Base-by-base conservation (phyloP, 768 basidiomycete species). In the Mycena vitilis region DNA sequence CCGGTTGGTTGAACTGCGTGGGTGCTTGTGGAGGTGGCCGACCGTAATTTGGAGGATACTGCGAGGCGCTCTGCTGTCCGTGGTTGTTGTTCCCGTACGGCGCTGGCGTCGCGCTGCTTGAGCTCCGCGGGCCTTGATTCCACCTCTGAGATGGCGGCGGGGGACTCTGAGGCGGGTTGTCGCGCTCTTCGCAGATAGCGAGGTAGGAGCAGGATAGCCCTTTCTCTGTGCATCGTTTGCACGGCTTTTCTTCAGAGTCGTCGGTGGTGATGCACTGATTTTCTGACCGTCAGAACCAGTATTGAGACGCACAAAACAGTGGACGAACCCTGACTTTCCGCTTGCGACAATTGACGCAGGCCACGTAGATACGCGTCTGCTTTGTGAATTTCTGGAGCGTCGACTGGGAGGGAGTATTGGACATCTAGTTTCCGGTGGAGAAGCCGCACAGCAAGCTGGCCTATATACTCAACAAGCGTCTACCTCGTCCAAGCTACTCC, bases 101-200 rank as follows among this genome's bases (percentile, higher is more conserved):
- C 30, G 30, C 30, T 5, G 30, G 30, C 30, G 30, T 30, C n/a
- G 30, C 30, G 30, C 30, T 30, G 30, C 30, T 30, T 5, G 30
- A 30, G 30, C 30, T 30, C 5, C 30, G 30, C 30, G 30, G 30
- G 30, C 30, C 30, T 30, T 30, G 30, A 5, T 30, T 30, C 30
- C 30, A 30, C 30, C 30, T 30, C 30, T 30, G 30, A 30, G 30
- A 30, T 30, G 30, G 30, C 3, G 30, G 30, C 30, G 30, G 30
- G 30, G 30, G 30, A 30, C 5, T 30, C 30, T 30, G 30, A 30
- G 30, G 3, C 5, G 30, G 30, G 57, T 34, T 34, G 23, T 58
- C 57, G 6, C 57, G 57, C 57, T 58, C 57, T 18, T 18, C 30
- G 25, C 42, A 45, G 30, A 58, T 44, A n/a, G 57, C 22, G 4